phyloP scores from a whole-genome alignment of 2,329 filamentous ascomycete genomes.

The Microdochium trichocladiopsis region DNA sequence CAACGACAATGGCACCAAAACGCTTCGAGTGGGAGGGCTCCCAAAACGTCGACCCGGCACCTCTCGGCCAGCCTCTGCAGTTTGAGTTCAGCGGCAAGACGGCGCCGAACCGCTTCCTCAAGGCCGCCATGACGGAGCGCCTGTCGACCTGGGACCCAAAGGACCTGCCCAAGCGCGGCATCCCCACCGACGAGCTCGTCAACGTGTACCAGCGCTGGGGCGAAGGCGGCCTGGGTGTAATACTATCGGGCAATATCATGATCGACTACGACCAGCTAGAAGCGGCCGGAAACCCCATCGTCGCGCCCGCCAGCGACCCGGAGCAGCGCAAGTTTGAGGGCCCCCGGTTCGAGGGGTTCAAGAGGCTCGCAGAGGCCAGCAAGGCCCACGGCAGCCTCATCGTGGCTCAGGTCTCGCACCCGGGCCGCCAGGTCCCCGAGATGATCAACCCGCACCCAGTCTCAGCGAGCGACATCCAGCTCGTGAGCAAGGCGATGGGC shows the following conservation, averaged over 20 bases:
- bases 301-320: constrained; percentile 40
- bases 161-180: constrained; percentile 33
- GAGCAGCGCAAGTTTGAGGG: constrained; percentile 45
- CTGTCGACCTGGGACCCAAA: constrained; percentile 47
- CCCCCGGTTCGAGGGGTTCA: constrained; percentile 47
- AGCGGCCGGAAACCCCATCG: constrained; percentile 45
- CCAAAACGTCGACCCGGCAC: neutral
- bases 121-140: constrained; percentile 54
- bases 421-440: constrained; percentile 44
- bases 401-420: constrained; percentile 56
- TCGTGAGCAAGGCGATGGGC: constrained; percentile 31
- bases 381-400: constrained; percentile 48
- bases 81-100: constrained; percentile 38
- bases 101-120: constrained; percentile 51
- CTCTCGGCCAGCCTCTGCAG: constrained; percentile 25
- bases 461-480: constrained; percentile 30
- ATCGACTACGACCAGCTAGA: constrained; percentile 51
- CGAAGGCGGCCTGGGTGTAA: constrained; percentile 41
- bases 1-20: neutral
- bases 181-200: constrained; percentile 17
- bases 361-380: constrained; percentile 36
- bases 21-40: neutral
- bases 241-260: constrained; percentile 56
- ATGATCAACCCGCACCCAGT: constrained; percentile 26
- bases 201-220: constrained; percentile 52